Base-by-base conservation (phyloP, 371 early-diverging fungal species). In the Conidiobolus incongruus region DNA sequence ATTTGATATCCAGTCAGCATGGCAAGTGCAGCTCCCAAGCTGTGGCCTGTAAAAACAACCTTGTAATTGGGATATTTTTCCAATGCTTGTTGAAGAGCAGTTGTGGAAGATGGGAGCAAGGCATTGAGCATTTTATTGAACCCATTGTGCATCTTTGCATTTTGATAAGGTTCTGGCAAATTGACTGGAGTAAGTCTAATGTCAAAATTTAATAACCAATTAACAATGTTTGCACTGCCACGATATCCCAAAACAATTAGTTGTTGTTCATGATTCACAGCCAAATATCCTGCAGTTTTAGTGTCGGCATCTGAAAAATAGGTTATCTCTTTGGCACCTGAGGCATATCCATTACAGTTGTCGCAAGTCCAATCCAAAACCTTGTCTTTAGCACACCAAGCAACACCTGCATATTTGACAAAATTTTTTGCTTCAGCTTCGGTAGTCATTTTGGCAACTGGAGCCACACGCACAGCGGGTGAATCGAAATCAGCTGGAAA, bases 1-100 rank as follows among this genome's bases (percentile, higher is more conserved):
- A 38, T 19, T 38, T 38, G 5, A 12, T 19, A 23, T 17, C 6
- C 38, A 2, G 20, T 3, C 4, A 38, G 38, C 2, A 19, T 22
- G 2, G 38, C 38, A 5, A 38, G 5, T 6, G 38, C 38, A 12
- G 45, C 49, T 21, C 49, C 49, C 33, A 48, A 31, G 16, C 38
- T 37, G 29, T 48, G 49, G 2, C 49, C 49, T 22, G 37, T 37
- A 5, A n/a, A n/a, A 44, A 48, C 29, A 24, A 44, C 8, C n/a
- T 44, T 44, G 20, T 44, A 48, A 26, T 23, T 34, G 17, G 45
- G 44, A 38, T 42, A 23, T 28, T 42, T 3, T 12, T 13, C 17
- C n/a, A 24, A 4, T n/a, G 21, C 19, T 20, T 36, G 1, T 37
- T 35, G 23, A 13, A 45, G 12, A 8, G 36, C 24, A 15, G 8